Percentiles rank a stretch among this genome's conserved stretches.
Evolutionary conservation across 1,284 basidiomycete species (phyloP).

Genomic region (Ustilago vetiveriae): DNA sequence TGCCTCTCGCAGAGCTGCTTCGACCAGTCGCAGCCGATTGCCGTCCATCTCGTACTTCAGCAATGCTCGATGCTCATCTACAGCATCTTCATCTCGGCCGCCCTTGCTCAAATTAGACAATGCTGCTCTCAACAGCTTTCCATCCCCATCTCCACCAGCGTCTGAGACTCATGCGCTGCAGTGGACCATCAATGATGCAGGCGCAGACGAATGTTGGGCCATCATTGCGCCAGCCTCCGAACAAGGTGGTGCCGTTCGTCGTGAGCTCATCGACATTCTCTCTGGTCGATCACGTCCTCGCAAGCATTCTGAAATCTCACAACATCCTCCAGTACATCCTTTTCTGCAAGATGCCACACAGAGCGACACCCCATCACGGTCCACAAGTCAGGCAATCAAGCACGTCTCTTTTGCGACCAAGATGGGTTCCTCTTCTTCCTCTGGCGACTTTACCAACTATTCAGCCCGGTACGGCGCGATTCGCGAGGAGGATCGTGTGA

Average conservation of each 20-base stretch:
- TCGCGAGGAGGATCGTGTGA: conserved; percentile 57
- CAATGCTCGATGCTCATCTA: conserved; percentile 2
- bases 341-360: conserved; percentile 25
- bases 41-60: not conserved
- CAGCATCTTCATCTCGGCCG: conserved; percentile 2
- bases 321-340: conserved; percentile 31
- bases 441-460: conserved; percentile 60
- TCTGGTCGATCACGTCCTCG: conserved; percentile 25
- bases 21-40: too few species aligned
- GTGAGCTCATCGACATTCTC: conserved; percentile 44
- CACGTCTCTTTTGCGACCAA: conserved; percentile 57
- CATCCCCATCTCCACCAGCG: too few species aligned
- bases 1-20: too few species aligned
- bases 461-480: conserved; percentile 62
- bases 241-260: conserved; percentile 45
- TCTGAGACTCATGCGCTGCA: too few species aligned
- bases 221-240: conserved; percentile 56
- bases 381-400: conserved; percentile 27
- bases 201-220: conserved; percentile 57
- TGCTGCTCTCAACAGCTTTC: conserved; percentile 1
- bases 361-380: not conserved
- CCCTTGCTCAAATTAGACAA: conserved; percentile 22
- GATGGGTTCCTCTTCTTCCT: conserved; percentile 13
- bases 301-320: not conserved
- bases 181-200: conserved; percentile 52